phyloP scores from a whole-genome alignment of 306 rosid species.

The Vigna trinervia region DNA sequence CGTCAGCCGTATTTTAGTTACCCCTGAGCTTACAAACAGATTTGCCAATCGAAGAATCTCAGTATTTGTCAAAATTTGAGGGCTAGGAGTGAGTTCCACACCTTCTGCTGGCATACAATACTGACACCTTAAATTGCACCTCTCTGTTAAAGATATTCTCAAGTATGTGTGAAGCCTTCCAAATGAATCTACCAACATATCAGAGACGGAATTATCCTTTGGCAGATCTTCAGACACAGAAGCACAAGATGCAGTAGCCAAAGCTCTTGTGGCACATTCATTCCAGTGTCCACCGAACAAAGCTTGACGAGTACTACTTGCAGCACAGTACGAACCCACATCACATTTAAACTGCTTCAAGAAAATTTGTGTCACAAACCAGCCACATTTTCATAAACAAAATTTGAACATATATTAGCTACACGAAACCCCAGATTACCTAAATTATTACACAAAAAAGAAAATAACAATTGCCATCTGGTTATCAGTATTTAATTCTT shows the following conservation, averaged over 20 bases:
- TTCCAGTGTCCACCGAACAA: conserved; percentile 40
- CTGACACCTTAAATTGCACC: conserved; percentile 91
- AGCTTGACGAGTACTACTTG: conserved; percentile 43
- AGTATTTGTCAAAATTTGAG: conserved; percentile 61
- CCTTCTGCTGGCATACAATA: conserved; percentile 97
- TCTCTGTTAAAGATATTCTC: conserved; percentile 93
- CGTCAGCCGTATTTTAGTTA: conserved; percentile 81
- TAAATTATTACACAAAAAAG: conserved; percentile 12
- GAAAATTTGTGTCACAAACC: conserved; percentile 8
- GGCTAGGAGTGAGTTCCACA: conserved; percentile 76
- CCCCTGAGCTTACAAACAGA: conserved; percentile 83
- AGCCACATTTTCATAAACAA: not conserved
- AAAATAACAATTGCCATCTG: not conserved
- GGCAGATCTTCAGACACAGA: conserved; percentile 53
- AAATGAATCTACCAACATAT: conserved; percentile 92
- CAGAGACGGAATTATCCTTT: conserved; percentile 61
- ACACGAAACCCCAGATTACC: not conserved
- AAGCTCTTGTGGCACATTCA: conserved; percentile 49
- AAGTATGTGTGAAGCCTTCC: conserved; percentile 91
- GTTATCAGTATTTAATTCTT: conserved; percentile 17
- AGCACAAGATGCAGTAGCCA: conserved; percentile 61
- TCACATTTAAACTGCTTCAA: conserved; percentile 56
- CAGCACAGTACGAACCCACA: conserved; percentile 38
- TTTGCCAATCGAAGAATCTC: conserved; percentile 77
- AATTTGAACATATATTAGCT: conserved; percentile 11